These are phyloP conservation scores for Pholiota molesta DNA, from an alignment of 768 basidiomycete species.

Conservation along the genomic window DNA sequence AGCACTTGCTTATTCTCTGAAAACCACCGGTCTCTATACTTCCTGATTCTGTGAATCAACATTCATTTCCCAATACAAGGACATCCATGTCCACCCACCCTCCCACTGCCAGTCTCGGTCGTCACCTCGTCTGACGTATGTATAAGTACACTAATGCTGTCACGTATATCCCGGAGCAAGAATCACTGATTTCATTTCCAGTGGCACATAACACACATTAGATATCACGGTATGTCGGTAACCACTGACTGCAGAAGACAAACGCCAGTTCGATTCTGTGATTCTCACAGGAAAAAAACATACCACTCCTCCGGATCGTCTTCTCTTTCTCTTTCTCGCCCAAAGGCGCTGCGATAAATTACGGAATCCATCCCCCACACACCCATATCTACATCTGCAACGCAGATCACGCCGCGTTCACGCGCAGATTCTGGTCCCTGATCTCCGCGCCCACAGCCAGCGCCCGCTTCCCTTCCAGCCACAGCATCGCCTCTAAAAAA, in stretches of 20 bases:
- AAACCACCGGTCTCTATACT: background rate
- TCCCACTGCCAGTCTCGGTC: no score
- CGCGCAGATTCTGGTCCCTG: conserved; percentile 19
- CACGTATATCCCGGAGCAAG: background rate
- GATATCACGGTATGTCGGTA: conserved; percentile 16
- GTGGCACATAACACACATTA: background rate
- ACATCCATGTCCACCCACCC: background rate
- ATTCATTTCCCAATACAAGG: background rate
- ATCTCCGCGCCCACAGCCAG: conserved; percentile 73
- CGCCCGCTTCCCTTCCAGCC: conserved; percentile 78
- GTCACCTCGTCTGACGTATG: no score
- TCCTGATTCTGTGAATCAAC: background rate
- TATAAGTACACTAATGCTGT: background rate
- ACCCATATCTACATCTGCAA: background rate
- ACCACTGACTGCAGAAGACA: background rate
- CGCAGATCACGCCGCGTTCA: background rate
- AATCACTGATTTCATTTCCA: conserved; percentile 10
- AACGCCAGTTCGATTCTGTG: background rate
- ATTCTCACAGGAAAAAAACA: background rate
- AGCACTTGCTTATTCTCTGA: background rate
- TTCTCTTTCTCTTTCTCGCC: no score
- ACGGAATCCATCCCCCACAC: background rate
- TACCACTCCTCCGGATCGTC: background rate
- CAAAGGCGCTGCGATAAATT: background rate
- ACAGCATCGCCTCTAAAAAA: conserved; percentile 76